Evolutionary conservation across 2,329 filamentous ascomycete genomes (phyloP), one percentile per base, ranked within the genome.

Genomic region (Alternaria solani): DNA sequence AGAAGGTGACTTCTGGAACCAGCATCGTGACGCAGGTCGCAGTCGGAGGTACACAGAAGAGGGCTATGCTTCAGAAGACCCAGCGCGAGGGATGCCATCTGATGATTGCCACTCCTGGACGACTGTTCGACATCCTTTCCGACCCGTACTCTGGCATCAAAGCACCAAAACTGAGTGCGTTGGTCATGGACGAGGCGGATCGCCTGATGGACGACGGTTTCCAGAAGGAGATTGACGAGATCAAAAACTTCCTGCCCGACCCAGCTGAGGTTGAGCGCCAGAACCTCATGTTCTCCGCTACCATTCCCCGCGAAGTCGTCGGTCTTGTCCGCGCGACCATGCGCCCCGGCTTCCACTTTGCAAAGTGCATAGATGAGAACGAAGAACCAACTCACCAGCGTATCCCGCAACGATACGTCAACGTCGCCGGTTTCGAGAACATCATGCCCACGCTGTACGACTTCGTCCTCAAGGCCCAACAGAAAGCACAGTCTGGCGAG

Each of bases 221-320:
- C 75, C 78, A 74, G 62, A 78, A 78, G 32, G 82, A 83, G 63
- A 83, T 85, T 55, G 78, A 81, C 36, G 75, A 82, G 18, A 83
- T 85, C 69, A 80, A 80, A 70, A 69, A 69, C 12, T 66, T 78
- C 36, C 72, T 97, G 9, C 94, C 94, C 3, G 80, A 85, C 47
- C 85, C 86, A 7, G 70, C 77, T 0, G 79, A 88, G 53, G 87
- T 89, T 61, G 85, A 90, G 55, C 89, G 94, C 51, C 95, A 99
- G 79, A 97, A 94, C 7, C 88, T 99, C 71, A 89, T 99, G 79
- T 97, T 96, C 78, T 98, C 94, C 14, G 95, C 95, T 44, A 99
- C 95, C 11, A 91, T 99, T 32, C 93, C 94, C 46, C 85, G 86
- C 60, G 88, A 93, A 64, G 94, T 99, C 44, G 89, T 97, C 67